These are phyloP conservation scores for Aspergillus diversus DNA, from an alignment of 495 filamentous ascomycete genomes.

Conservation along the genomic window DNA sequence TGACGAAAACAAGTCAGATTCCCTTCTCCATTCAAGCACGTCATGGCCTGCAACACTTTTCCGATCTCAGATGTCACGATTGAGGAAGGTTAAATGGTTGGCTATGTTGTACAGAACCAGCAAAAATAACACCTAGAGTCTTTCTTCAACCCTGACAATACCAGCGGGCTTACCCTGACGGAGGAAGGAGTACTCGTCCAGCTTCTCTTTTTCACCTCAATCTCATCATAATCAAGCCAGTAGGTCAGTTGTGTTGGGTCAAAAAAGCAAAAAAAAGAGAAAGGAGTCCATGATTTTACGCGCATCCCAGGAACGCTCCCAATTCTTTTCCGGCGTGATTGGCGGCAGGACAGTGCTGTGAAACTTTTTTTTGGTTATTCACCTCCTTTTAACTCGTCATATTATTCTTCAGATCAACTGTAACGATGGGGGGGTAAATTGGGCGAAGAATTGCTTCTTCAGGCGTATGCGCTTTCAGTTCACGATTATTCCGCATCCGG, in stretches of 20 bases:
- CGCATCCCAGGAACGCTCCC: too few relatives aligned
- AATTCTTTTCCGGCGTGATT: too few relatives aligned
- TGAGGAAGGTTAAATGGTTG: background rate
- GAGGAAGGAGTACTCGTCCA: background rate
- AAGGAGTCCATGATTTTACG: background rate
- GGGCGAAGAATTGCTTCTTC: background rate
- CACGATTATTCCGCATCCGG: background rate
- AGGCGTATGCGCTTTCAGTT: background rate
- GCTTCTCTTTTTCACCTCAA: background rate
- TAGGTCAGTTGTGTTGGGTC: too few relatives aligned
- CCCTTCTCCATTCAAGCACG: conserved; percentile 15
- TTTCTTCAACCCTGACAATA: conserved; percentile 7
- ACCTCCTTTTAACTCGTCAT: background rate
- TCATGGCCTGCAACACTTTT: conserved; percentile 15
- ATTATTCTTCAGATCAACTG: background rate
- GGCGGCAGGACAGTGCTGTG: too few relatives aligned
- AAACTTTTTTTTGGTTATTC: background rate
- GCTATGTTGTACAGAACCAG: conserved; percentile 9
- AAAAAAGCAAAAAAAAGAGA: background rate
- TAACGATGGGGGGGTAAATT: background rate
- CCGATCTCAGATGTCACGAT: background rate
- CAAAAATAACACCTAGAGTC: conserved; percentile 2
- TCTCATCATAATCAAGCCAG: background rate
- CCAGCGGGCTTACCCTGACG: background rate
- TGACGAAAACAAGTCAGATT: background rate